Percentiles rank a stretch among this genome's conserved stretches.
Evolutionary conservation across 768 basidiomycete genomes (phyloP).

Genomic region (Stropharia rugosoannulata): DNA sequence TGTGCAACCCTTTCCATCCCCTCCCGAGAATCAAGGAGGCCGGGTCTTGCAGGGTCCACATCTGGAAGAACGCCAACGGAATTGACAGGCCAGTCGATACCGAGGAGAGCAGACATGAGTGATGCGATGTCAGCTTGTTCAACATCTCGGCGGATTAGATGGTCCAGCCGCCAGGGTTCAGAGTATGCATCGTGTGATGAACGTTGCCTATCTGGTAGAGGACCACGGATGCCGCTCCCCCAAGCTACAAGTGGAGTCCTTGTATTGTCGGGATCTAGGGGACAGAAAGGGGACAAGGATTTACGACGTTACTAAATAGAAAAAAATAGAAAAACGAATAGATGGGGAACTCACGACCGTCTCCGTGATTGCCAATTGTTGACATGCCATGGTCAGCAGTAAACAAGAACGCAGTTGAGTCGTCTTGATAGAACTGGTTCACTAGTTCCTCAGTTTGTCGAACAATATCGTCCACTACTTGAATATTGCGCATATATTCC

Average conservation of each 20-base stretch:
- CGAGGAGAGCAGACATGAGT: conserved; percentile 74
- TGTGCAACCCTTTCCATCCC: conserved; percentile 53
- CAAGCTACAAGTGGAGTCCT: conserved; percentile 82
- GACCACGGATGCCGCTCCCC: conserved; percentile 76
- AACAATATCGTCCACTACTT: conserved; percentile 75
- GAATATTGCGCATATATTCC: conserved; percentile 89
- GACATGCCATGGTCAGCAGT: conserved; percentile 94
- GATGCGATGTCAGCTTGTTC: conserved; percentile 83
- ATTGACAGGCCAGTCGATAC: conserved; percentile 76
- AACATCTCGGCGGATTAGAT: conserved; percentile 68
- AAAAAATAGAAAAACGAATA: not conserved
- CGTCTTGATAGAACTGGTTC: conserved; percentile 61
- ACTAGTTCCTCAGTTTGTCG: conserved; percentile 62
- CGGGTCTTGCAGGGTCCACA: conserved; percentile 56
- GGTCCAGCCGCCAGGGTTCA: conserved; percentile 54
- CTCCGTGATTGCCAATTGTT: conserved; percentile 84
- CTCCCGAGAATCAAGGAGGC: conserved; percentile 48
- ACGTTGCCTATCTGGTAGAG: conserved; percentile 51
- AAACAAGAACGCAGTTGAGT: conserved; percentile 74
- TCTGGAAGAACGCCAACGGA: conserved; percentile 83
- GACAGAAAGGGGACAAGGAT: not conserved
- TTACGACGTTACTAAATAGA: not conserved
- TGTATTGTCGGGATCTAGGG: conserved; percentile 80
- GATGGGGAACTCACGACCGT: conserved; percentile 57
- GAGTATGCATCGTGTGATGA: conserved; percentile 77